phyloP scores from a whole-genome alignment of 345 rosid genomes.

The Moringa oleifera region DNA sequence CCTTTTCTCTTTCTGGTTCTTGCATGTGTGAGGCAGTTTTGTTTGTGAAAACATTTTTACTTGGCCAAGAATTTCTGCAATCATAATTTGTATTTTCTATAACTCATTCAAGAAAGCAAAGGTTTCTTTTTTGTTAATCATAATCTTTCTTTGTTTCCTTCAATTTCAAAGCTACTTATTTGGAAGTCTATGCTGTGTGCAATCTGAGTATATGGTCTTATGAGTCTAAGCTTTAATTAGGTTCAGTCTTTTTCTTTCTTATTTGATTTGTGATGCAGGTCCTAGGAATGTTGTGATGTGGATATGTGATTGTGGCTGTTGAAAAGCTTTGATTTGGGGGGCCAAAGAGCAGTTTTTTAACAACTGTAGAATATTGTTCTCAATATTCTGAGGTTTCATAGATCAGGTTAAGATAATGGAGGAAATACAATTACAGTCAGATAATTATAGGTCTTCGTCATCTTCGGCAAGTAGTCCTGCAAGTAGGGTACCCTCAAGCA shows the following conservation, averaged over 20 bases:
- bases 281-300: background rate
- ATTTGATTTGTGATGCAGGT: background rate
- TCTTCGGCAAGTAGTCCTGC: constrained; percentile 98
- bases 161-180: background rate
- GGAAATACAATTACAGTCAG: constrained; percentile 95
- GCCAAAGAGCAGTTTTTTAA: constrained; percentile 12
- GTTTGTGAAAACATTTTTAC: background rate
- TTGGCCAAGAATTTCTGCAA: background rate
- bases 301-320: background rate
- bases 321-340: constrained; percentile 2
- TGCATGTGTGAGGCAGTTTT: background rate
- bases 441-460: constrained; percentile 90
- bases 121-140: no score
- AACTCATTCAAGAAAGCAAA: background rate
- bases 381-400: constrained; percentile 16
- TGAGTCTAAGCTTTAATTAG: background rate
- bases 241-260: background rate
- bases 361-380: constrained; percentile 11
- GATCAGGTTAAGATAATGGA: constrained; percentile 47
- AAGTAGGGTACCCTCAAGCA: constrained; percentile 91
- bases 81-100: no score
- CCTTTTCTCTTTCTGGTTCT: background rate
- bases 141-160: no score
- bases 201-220: background rate
- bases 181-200: background rate